Percentiles rank a stretch among this genome's conserved stretches.
Conservation (phyloP, 108 stramenopile genomes). For the Cyclostephanos tholiformis region DNA sequence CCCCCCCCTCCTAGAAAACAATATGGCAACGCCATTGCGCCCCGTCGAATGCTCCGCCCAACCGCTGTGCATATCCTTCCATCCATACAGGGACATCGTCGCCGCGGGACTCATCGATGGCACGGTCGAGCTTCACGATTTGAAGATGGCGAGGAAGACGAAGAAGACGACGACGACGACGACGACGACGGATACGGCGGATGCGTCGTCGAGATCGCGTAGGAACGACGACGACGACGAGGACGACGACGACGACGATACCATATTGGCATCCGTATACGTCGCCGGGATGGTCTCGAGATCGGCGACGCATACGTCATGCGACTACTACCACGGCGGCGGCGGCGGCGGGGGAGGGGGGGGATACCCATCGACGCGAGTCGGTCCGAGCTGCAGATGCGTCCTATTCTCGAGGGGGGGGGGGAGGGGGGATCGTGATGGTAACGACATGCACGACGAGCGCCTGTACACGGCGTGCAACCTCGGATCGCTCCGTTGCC, state of each 20-base stretch:
- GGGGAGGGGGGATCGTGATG: slow-evolving; percentile 50
- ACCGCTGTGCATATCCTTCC: too few relatives aligned
- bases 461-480: too few relatives aligned
- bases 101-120: too few relatives aligned
- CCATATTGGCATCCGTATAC: slow-evolving; percentile 73
- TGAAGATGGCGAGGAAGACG: slow-evolving; percentile 26
- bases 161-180: slow-evolving; percentile 10
- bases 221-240: slow-evolving; percentile 26
- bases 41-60: too few relatives aligned
- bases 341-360: too few relatives aligned
- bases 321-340: slow-evolving; percentile 5
- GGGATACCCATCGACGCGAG: slow-evolving; percentile 19
- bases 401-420: too few relatives aligned
- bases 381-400: too few relatives aligned
- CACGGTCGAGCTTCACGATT: too few relatives aligned
- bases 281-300: slow-evolving; percentile 47
- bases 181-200: slow-evolving; percentile 54
- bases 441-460: slow-evolving; percentile 14
- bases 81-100: too few relatives aligned
- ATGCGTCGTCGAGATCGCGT: slow-evolving; percentile 36
- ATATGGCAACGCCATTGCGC: too few relatives aligned
- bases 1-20: too few relatives aligned
- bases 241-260: slow-evolving; percentile 67
- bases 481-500: too few relatives aligned
- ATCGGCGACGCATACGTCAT: slow-evolving; percentile 31